Percentiles rank a stretch among this genome's conserved stretches.
These are phyloP conservation scores for Capsicum rhomboideum DNA, from an alignment of 257 asterid species.

Conservation along the genomic window DNA sequence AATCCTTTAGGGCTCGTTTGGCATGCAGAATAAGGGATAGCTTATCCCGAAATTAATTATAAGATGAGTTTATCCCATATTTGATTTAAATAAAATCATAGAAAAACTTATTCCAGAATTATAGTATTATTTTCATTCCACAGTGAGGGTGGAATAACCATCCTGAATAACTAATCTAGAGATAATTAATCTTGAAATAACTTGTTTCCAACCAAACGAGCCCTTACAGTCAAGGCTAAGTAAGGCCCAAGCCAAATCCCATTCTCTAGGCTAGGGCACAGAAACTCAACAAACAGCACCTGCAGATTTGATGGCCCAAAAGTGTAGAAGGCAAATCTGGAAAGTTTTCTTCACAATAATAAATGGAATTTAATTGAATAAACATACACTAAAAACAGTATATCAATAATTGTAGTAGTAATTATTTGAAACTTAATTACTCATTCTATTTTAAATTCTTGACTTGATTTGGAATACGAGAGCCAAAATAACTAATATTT, in stretches of 20 bases:
- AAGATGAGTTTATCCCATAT: no score
- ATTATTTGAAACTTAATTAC: background rate
- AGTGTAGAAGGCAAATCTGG: background rate
- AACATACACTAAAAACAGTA: background rate
- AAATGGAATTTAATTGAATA: background rate
- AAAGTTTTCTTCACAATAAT: background rate
- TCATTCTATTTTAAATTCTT: background rate
- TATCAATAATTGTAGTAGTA: background rate
- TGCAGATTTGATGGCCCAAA: background rate
- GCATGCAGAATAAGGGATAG: no score
- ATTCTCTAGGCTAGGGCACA: background rate
- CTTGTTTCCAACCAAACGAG: no score
- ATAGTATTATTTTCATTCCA: no score
- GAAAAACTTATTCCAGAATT: no score
- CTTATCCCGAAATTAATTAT: no score
- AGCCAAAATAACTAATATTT: background rate
- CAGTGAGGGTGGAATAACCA: no score
- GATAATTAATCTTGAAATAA: no score
- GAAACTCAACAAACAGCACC: background rate
- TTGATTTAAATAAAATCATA: no score
- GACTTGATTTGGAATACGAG: background rate
- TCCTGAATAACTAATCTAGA: no score
- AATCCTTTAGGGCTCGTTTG: background rate
- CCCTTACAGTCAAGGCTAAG: background rate
- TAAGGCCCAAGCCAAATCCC: background rate